phyloP scores from a whole-genome alignment of 495 filamentous ascomycete species.

The Tuber umbilicatum region DNA sequence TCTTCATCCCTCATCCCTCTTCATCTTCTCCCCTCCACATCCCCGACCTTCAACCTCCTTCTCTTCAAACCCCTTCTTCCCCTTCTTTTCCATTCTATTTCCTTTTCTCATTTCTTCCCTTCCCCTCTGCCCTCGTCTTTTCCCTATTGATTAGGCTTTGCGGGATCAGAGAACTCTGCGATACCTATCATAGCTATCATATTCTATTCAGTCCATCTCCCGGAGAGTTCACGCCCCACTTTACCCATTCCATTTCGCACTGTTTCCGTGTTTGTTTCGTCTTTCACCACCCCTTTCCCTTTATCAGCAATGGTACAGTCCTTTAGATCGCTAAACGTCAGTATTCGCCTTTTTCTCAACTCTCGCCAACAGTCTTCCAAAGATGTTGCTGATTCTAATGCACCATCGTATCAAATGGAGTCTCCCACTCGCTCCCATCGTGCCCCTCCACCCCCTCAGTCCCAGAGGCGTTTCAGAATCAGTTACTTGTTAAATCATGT shows the following conservation, averaged over 20 bases:
- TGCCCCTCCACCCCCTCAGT: constrained; percentile 7
- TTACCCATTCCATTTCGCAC: background rate
- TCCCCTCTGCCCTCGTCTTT: background rate
- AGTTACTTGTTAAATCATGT: constrained; percentile 3
- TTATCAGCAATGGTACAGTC: background rate
- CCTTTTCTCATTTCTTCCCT: no score
- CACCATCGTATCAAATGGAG: constrained; percentile 22
- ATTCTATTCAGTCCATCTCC: constrained; percentile 8
- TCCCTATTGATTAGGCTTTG: background rate
- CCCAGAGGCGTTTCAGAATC: constrained; percentile 21
- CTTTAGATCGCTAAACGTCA: constrained; percentile 2
- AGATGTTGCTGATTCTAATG: constrained; percentile 7
- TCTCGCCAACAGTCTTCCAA: constrained; percentile 1
- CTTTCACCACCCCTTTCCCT: constrained; percentile 1
- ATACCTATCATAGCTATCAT: background rate
- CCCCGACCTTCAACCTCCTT: background rate
- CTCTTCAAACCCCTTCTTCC: background rate
- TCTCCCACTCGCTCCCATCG: background rate
- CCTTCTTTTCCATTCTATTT: background rate
- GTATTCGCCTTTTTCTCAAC: background rate
- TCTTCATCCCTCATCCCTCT: constrained; percentile 2
- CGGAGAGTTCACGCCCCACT: background rate
- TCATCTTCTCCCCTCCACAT: background rate
- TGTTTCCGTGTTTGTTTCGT: background rate
- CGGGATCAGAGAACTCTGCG: background rate